Base-by-base conservation (phyloP, 2,329 filamentous ascomycete species). In the Pseudogymnoascus sp. region DNA sequence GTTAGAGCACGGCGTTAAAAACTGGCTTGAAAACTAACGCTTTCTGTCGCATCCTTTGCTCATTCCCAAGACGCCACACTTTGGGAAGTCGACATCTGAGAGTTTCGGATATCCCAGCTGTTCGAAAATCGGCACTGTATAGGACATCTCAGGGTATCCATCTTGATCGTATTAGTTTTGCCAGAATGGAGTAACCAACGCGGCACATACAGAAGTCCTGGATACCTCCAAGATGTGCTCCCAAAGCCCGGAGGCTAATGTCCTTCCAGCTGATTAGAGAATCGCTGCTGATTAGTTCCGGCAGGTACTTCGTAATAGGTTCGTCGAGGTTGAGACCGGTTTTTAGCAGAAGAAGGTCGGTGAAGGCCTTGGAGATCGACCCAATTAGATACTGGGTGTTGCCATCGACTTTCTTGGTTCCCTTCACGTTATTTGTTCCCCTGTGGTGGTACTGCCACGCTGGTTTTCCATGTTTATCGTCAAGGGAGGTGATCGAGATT, bases 361-460 rank as follows among this genome's bases (percentile, higher is more conserved):
- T 78, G 64, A 77, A 75, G 7, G 78, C 67, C 67, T 81, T 80
- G 14, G 76, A 77, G 19, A 80, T 69, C 64, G 78, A 79, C 11
- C 71, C 75, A 5, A 77, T 66, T 1, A 73, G 68, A 67, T 76
- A 81, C 26, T 76, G 67, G 0, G 71, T 76, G 53, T 78, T 66
- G 2, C 61, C 61, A 10, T 46, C 37, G 12, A 62, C 61, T 12
- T 26, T 38, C 8, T 46, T 56, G 6, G 61, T 33, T 12, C 46
- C 46, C 4, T 56, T 56, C 26, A 82, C 86, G 26, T 56, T 56
- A 10, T 56, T 56, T 56, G 26, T 28, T 11, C 46, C 46, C 16
- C 10, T 82, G 70, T 24, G 79, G 83, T 69, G 86, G 83, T 2
- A 38, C 16, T 60, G 8, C 59, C 59, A 38, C 10, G 22, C 31